phyloP scores from a whole-genome alignment of 768 basidiomycete genomes.

The Pleurotus salmoneostramineus region DNA sequence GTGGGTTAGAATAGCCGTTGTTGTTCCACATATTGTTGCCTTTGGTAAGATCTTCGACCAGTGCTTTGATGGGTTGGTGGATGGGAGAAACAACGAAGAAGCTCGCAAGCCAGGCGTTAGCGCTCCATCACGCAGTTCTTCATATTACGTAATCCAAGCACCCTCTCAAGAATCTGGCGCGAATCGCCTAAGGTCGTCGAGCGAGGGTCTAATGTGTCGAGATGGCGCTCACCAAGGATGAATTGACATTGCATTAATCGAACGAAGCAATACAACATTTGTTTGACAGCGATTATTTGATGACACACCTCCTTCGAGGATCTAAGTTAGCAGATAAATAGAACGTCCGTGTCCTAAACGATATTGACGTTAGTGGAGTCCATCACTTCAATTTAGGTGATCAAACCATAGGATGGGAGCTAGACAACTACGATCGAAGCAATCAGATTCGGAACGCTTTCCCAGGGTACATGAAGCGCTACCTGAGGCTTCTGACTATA shows the following conservation, averaged over 20 bases:
- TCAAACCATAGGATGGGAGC: slow-evolving; percentile 39
- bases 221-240: too few relatives aligned
- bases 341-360: slow-evolving; percentile 22
- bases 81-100: neutral
- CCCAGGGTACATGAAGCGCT: slow-evolving; percentile 22
- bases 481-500: slow-evolving; percentile 61
- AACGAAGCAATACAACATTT: too few relatives aligned
- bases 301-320: neutral
- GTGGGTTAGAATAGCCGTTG: neutral
- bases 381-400: neutral
- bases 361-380: neutral
- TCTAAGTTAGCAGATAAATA: slow-evolving; percentile 22
- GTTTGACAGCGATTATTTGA: too few relatives aligned
- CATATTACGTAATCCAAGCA: neutral
- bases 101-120: neutral
- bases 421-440: slow-evolving; percentile 23
- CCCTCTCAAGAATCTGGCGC: too few relatives aligned
- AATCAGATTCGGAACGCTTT: neutral
- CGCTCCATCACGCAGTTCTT: neutral
- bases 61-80: neutral
- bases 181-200: too few relatives aligned
- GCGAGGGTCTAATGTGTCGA: too few relatives aligned
- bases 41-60: neutral
- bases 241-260: too few relatives aligned
- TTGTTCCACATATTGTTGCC: neutral